Base-by-base conservation (phyloP, 106 monocot genomes). In the Dioscorea dumetorum region DNA sequence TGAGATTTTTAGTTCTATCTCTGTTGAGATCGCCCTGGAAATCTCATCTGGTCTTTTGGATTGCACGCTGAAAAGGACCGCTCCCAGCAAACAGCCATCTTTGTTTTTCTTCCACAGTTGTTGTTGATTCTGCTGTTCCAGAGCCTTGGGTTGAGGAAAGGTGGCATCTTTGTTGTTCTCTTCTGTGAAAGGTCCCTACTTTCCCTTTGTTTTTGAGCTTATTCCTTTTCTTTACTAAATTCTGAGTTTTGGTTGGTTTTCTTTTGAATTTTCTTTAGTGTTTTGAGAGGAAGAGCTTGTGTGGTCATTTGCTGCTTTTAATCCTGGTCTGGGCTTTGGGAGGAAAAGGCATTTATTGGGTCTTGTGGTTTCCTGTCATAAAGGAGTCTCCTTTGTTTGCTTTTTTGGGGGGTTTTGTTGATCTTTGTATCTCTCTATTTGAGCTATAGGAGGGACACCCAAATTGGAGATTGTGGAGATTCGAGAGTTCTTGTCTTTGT, bases 391-490 rank as follows among this genome's bases (percentile, higher is more conserved):
- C 19, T 58, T 41, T 59, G 10, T 51, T 61, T 71, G 33, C 2
- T 50, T 12, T 71, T 5, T 71, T 50, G 50, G 4, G 24, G 3
- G 24, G 23, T 64, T 63, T 12, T 49, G 10, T 41, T n/a, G 64
- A 35, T 8, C n/a, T 24, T 18, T 66, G n/a, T 15, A 21, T 67
- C 15, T 33, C 50, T 10, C 33, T 5, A 41, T 68, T 71, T 77
- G 62, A 66, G 24, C 35, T 0, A 41, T 69, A 34, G 62, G 70
- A 64, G 15, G 23, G 66, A 33, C 8, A 15, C 68, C 58, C n/a
- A 64, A 41, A 66, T 77, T 67, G 35, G 76, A 56, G 69, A 77
- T 33, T 79, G 85, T 95, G 88, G 88, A 95, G 92, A 92, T 90
- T 83, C 85, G 89, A 93, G 87, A 86, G 23, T 34, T 92, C 24